Percentiles rank a stretch among this genome's conserved stretches.
These are phyloP conservation scores for Mortierella sp. DNA, from an alignment of 371 early-diverging fungal genomes.

Conservation along the genomic window DNA sequence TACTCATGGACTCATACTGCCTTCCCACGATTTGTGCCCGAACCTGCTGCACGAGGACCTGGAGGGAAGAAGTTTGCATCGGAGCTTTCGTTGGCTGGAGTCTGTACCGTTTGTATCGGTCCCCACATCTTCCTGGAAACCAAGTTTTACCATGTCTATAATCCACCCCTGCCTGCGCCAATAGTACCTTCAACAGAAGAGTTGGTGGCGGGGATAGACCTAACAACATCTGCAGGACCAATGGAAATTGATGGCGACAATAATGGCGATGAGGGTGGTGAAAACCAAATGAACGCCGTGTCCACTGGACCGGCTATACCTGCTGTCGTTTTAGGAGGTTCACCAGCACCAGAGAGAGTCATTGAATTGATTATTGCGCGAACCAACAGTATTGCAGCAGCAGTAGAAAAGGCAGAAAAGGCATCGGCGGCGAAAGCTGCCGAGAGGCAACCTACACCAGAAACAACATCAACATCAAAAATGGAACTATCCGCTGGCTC, in stretches of 20 bases:
- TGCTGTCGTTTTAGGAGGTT: slow-evolving; percentile 17
- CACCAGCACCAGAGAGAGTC: slow-evolving; percentile 37
- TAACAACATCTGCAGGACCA: slow-evolving; percentile 7
- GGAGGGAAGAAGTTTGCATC: slow-evolving; percentile 36
- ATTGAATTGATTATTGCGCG: slow-evolving; percentile 33
- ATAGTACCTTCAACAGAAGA: not conserved
- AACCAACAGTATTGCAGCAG: slow-evolving; percentile 18
- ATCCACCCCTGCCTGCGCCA: not conserved
- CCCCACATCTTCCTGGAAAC: slow-evolving; percentile 43
- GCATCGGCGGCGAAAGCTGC: slow-evolving; percentile 7
- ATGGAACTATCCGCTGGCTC: not conserved
- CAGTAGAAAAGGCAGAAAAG: slow-evolving; percentile 12
- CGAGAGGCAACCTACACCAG: slow-evolving; percentile 1
- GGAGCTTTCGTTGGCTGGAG: slow-evolving; percentile 32
- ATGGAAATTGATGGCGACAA: slow-evolving; percentile 1
- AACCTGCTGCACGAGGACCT: slow-evolving; percentile 29
- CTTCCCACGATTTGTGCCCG: slow-evolving; percentile 36
- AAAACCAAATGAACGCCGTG: too few species aligned
- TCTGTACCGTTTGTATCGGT: slow-evolving; percentile 42
- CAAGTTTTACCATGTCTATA: slow-evolving; percentile 33
- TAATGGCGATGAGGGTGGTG: not conserved
- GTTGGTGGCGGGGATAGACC: too few species aligned
- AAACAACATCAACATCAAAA: not conserved
- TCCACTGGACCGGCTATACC: slow-evolving; percentile 4
- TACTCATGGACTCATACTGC: slow-evolving; percentile 39